These are phyloP conservation scores for Beta macrorhiza DNA, from an alignment of 179 eudicot species.

Conservation along the genomic window DNA sequence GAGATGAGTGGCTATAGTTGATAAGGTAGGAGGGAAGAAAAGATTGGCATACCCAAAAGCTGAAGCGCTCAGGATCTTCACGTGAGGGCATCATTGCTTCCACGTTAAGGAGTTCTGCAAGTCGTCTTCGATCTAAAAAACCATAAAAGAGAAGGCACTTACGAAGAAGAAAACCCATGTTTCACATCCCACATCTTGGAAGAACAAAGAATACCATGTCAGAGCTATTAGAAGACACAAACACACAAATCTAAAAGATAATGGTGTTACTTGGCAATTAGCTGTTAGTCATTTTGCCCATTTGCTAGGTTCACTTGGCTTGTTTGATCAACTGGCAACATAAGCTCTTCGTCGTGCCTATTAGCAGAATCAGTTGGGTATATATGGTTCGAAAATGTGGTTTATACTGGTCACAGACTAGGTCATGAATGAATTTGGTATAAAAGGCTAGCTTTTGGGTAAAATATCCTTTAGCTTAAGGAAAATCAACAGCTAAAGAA, in stretches of 20 bases:
- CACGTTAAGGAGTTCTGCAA: constrained; percentile 62
- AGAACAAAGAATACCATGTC: neutral
- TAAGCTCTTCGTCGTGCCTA: neutral
- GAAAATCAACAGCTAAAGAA: neutral
- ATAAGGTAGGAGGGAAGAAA: constrained; percentile 1
- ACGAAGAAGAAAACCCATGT: neutral
- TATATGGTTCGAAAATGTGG: no score
- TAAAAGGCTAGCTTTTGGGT: neutral
- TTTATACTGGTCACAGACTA: no score
- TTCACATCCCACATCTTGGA: neutral
- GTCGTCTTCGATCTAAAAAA: constrained; percentile 62
- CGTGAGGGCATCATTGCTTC: constrained; percentile 87
- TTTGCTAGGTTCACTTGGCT: neutral
- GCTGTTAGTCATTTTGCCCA: neutral
- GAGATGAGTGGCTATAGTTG: neutral
- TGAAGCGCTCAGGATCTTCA: constrained; percentile 82
- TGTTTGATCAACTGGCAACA: neutral
- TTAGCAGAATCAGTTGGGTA: neutral
- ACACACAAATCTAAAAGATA: neutral
- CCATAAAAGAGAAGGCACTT: constrained; percentile 5
- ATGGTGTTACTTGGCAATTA: neutral
- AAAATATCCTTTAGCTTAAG: neutral
- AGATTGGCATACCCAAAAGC: constrained; percentile 80
- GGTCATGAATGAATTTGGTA: neutral
- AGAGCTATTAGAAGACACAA: neutral